Percentiles rank a stretch among this genome's conserved stretches.
Conservation (phyloP, 495 filamentous ascomycete genomes). For the Neurospora sp. region DNA sequence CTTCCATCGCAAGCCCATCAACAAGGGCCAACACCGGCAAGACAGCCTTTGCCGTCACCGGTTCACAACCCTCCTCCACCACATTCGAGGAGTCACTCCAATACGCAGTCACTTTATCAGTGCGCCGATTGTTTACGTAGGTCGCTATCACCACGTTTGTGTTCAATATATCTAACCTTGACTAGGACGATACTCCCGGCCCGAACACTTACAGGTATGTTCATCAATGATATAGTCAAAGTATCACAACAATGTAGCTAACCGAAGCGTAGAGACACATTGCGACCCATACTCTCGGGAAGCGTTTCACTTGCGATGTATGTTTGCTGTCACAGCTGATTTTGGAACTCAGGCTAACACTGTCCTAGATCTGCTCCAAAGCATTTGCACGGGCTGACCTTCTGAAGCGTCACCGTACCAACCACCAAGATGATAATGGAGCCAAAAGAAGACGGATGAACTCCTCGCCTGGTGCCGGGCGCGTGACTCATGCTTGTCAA, state of each 20-base stretch:
- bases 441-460: constrained; percentile 36
- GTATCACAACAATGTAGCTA: background rate
- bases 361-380: constrained; percentile 40
- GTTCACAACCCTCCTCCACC: background rate
- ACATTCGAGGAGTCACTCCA: constrained; percentile 13
- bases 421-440: constrained; percentile 36
- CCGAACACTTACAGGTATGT: constrained; percentile 40
- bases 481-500: constrained; percentile 46
- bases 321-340: background rate
- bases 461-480: constrained; percentile 35
- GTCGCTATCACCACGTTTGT: background rate
- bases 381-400: constrained; percentile 46
- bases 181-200: constrained; percentile 38
- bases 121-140: constrained; percentile 42
- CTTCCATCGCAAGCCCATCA: background rate
- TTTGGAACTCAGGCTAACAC: background rate
- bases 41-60: background rate
- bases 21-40: background rate
- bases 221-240: background rate
- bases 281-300: constrained; percentile 47
- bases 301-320: constrained; percentile 37
- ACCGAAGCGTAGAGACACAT: constrained; percentile 35
- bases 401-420: constrained; percentile 44
- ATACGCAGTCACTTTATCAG: constrained; percentile 34
- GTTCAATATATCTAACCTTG: background rate